Evolutionary conservation across 192 early-diverging fungal species (phyloP), one percentile per base, ranked within the genome.

Genomic region (Coemansia sp.): DNA sequence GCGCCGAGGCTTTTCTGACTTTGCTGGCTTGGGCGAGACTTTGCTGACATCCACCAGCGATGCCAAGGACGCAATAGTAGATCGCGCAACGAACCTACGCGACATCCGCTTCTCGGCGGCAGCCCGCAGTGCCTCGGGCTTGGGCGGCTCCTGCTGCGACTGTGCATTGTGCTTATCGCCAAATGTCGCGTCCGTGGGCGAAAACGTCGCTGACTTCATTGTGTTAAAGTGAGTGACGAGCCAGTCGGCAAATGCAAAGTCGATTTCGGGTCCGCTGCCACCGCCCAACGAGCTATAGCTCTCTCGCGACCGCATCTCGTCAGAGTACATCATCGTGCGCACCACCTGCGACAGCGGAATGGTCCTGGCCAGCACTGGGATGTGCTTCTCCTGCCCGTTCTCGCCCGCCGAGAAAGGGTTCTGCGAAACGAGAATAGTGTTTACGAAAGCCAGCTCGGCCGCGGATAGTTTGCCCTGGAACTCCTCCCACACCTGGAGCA

Each of bases 221-320:
- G 69, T 53, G 64, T 81, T 81, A 64, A 81, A 81, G 39, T 73
- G 72, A 11, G 73, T 57, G 21, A 75, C 56, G 12, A 81, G 65
- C 78, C 78, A 81, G 72, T 81, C 78, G 37, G 73, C 72, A 65
- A 81, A 81, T 60, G 71, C 73, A 21, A 57, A 11, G 48, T 81
- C 73, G 33, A 75, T 65, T 28, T 80, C 72, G 2, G 71, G 55
- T 16, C 53, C 61, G 18, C 62, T 59, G 13, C 64, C 64, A 20
- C 47, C 61, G 67, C 68, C 70, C 65, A 65, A 61, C 61, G 68
- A 70, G 62, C 77, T 75, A 66, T 69, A 68, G 62, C 77, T 80
- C 28, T 80, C 72, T 6, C 77, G 64, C 41, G 77, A 75, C 11
- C 63, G 60, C 72, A 75, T 74, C 2, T 80, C 77, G 16, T 75